Conservation (phyloP, 768 basidiomycete species). For the Rhizopogon sp. region DNA sequence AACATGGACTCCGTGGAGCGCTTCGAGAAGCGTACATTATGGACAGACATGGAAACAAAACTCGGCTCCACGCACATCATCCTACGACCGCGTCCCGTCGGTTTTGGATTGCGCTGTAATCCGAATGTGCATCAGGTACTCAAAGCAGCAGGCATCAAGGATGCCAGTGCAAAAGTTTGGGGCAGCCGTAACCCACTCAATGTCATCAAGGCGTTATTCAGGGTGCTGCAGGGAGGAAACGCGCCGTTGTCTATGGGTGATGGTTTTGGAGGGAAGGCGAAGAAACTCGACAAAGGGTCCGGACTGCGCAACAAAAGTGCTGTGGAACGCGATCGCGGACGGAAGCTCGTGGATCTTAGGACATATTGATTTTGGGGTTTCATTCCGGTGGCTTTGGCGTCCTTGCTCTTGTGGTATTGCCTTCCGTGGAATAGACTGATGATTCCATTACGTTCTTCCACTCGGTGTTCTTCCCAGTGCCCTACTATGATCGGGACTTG, state of each 20-base stretch:
- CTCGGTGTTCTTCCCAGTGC: neutral
- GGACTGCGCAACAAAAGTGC: conserved; percentile 67
- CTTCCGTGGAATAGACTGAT: conserved; percentile 8
- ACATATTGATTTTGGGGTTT: conserved; percentile 30
- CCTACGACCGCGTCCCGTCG: conserved; percentile 77
- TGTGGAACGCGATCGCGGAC: conserved; percentile 78
- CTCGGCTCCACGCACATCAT: conserved; percentile 79
- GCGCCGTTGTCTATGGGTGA: conserved; percentile 79
- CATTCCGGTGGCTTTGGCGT: neutral
- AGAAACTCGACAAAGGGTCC: conserved; percentile 67
- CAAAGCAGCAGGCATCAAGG: conserved; percentile 92
- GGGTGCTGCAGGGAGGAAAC: conserved; percentile 82
- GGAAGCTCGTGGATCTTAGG: conserved; percentile 66
- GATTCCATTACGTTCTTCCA: neutral
- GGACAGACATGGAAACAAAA: conserved; percentile 85
- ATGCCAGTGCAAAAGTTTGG: conserved; percentile 93
- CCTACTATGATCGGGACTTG: neutral
- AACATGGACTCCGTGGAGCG: conserved; percentile 91
- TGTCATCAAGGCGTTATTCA: conserved; percentile 81
- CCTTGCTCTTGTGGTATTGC: conserved; percentile 1
- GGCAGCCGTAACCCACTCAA: conserved; percentile 79
- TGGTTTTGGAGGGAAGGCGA: conserved; percentile 69
- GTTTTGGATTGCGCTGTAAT: conserved; percentile 89
- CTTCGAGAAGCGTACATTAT: conserved; percentile 94
- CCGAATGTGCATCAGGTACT: conserved; percentile 85